Percentiles rank a stretch among this genome's conserved stretches.
phyloP scores from a whole-genome alignment of 2,329 filamentous ascomycete genomes.

The Calycina marina region DNA sequence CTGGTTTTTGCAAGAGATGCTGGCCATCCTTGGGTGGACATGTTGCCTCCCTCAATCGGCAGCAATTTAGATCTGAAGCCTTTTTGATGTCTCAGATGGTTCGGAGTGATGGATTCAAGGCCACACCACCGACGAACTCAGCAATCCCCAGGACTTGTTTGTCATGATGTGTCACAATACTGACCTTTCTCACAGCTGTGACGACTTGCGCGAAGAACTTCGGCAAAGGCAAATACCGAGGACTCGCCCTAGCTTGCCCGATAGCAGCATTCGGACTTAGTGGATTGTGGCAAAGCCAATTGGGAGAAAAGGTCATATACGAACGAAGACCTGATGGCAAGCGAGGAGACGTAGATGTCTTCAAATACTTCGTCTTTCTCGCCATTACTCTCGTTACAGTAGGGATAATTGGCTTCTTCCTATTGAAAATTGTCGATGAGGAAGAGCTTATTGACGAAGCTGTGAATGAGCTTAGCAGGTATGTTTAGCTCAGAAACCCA shows the following conservation, averaged over 20 bases:
- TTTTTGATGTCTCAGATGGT: too few species aligned
- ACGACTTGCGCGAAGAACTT: slow-evolving; percentile 98
- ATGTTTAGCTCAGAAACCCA: too few species aligned
- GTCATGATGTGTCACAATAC: too few species aligned
- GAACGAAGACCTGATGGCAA: slow-evolving; percentile 50
- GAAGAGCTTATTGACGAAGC: slow-evolving; percentile 80
- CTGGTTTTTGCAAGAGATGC: too few species aligned
- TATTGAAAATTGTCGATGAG: slow-evolving; percentile 68
- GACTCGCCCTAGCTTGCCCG: slow-evolving; percentile 75
- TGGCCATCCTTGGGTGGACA: too few species aligned
- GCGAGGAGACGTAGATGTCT: slow-evolving; percentile 55
- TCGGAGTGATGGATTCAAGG: too few species aligned
- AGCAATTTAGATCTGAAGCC: too few species aligned
- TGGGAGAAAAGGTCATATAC: slow-evolving; percentile 65
- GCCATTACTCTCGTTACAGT: slow-evolving; percentile 53
- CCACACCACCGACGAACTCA: too few species aligned
- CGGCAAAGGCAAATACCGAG: slow-evolving; percentile 73
- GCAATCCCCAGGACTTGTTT: too few species aligned
- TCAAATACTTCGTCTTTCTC: slow-evolving; percentile 78
- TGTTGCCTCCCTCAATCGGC: too few species aligned
- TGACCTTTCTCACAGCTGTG: too few species aligned
- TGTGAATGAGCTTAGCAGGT: slow-evolving; percentile 77
- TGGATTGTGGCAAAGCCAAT: slow-evolving; percentile 89
- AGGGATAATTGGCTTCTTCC: slow-evolving; percentile 59
- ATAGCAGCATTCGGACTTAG: slow-evolving; percentile 89